phyloP scores from a whole-genome alignment of 192 early-diverging fungal genomes.

The Coemansia asiatica region DNA sequence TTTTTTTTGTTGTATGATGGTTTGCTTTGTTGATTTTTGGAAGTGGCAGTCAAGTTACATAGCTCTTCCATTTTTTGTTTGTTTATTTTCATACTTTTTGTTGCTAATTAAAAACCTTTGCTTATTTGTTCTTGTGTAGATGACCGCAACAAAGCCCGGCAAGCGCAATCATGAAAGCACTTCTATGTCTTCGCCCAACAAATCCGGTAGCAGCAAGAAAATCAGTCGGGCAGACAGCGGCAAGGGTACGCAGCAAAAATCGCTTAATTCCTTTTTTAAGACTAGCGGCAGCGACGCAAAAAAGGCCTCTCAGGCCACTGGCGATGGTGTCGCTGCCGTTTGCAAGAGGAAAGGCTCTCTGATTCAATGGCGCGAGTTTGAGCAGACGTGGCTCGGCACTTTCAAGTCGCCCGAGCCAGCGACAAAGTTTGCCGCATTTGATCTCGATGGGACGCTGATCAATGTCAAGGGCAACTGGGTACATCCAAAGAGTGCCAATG shows the following conservation, averaged over 20 bases:
- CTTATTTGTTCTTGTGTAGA: background rate
- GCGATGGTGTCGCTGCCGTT: background rate
- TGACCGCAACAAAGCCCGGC: background rate
- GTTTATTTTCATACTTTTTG: background rate
- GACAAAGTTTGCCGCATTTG: conserved; percentile 49
- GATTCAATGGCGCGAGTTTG: conserved; percentile 40
- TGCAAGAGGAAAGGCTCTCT: background rate
- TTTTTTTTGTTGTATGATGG: no score
- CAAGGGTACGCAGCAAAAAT: conserved; percentile 16
- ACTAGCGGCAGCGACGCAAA: background rate
- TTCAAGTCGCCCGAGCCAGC: conserved; percentile 33
- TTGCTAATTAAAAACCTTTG: no score
- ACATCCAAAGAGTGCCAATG: conserved; percentile 67
- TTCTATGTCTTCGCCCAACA: background rate
- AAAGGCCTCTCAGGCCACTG: background rate
- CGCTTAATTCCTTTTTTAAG: conserved; percentile 23
- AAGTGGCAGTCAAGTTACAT: no score
- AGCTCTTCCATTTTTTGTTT: no score
- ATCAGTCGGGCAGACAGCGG: background rate
- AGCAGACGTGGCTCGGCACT: conserved; percentile 44
- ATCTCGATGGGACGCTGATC: conserved; percentile 77
- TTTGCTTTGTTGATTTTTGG: no score
- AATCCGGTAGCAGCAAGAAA: conserved; percentile 1
- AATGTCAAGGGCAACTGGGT: conserved; percentile 60
- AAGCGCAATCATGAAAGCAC: background rate